Percentiles rank a stretch among this genome's conserved stretches.
These are phyloP conservation scores for Kentomonas sorsogonicus DNA, from an alignment of 208 protist genomes.

Conservation along the genomic window DNA sequence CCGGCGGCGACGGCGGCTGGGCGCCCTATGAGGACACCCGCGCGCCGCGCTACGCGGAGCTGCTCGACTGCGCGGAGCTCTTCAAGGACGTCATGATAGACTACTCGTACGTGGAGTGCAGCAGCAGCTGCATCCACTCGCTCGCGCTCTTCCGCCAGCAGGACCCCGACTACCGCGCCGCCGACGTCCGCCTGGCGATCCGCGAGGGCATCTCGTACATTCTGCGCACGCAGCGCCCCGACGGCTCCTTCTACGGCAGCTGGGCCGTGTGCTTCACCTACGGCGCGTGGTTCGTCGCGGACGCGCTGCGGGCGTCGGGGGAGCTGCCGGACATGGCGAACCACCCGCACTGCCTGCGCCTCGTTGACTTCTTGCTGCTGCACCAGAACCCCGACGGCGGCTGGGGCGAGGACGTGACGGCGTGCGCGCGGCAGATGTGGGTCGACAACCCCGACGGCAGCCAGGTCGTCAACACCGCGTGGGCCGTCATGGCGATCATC, in stretches of 20 bases:
- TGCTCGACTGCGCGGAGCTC: slow-evolving; percentile 94
- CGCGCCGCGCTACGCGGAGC: slow-evolving; percentile 86
- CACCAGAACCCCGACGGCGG: slow-evolving; percentile 91
- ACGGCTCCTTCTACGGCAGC: slow-evolving; percentile 92
- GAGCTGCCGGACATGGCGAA: slow-evolving; percentile 69
- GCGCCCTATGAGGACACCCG: slow-evolving; percentile 94
- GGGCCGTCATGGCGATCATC: slow-evolving; percentile 95
- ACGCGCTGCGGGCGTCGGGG: slow-evolving; percentile 80
- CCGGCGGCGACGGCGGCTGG: slow-evolving; percentile 88
- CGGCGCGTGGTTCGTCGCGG: slow-evolving; percentile 94
- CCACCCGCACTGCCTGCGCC: slow-evolving; percentile 66
- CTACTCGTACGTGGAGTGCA: slow-evolving; percentile 96
- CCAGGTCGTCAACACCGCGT: slow-evolving; percentile 96
- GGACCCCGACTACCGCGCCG: slow-evolving; percentile 84
- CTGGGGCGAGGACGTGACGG: slow-evolving; percentile 94
- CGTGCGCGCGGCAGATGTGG: slow-evolving; percentile 86
- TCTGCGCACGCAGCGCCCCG: slow-evolving; percentile 72
- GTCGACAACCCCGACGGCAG: slow-evolving; percentile 78
- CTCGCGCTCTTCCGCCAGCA: slow-evolving; percentile 87
- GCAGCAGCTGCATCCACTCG: slow-evolving; percentile 91
- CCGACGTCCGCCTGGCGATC: slow-evolving; percentile 87
- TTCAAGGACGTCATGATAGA: slow-evolving; percentile 98
- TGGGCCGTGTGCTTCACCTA: slow-evolving; percentile 98
- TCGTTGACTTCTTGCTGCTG: slow-evolving; percentile 87
- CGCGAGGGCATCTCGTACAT: slow-evolving; percentile 85